Evolutionary conservation across 176 grass and related monocot species (phyloP).

Genomic region (Tuctoria greenei): DNA sequence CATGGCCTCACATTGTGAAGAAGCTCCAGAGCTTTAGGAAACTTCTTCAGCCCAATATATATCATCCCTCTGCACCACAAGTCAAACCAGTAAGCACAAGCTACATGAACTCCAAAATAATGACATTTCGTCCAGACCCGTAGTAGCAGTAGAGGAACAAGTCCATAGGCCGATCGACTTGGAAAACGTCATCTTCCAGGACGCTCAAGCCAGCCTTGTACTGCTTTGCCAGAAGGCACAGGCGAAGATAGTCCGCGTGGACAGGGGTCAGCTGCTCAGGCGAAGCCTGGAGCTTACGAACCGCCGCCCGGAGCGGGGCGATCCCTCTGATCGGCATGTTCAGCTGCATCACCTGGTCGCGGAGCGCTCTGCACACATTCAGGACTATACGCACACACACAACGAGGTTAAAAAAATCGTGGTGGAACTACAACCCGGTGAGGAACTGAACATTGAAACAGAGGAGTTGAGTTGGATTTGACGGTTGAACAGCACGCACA

Average conservation of each 20-base stretch:
- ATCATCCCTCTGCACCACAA: constrained; percentile 79
- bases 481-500: constrained; percentile 43
- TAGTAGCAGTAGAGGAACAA: constrained; percentile 98
- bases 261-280: constrained; percentile 67
- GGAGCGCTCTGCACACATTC: constrained; percentile 71
- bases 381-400: constrained; percentile 55
- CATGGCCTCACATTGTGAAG: constrained; percentile 78
- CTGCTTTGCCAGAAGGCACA: constrained; percentile 89
- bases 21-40: constrained; percentile 74
- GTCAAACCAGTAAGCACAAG: constrained; percentile 29
- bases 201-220: constrained; percentile 79
- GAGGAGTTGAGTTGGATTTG: background rate
- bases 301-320: constrained; percentile 55
- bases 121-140: constrained; percentile 50
- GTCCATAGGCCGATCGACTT: constrained; percentile 82
- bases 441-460: background rate
- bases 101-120: background rate
- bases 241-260: constrained; percentile 74
- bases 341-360: constrained; percentile 71
- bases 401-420: background rate
- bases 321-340: constrained; percentile 65
- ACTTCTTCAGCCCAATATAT: constrained; percentile 86
- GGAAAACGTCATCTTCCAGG: constrained; percentile 72
- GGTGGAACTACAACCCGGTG: background rate
- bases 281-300: constrained; percentile 70